Evolutionary conservation across 1,284 basidiomycete species (phyloP).

Genomic region (Apiotrichum mycotoxinovorans): DNA sequence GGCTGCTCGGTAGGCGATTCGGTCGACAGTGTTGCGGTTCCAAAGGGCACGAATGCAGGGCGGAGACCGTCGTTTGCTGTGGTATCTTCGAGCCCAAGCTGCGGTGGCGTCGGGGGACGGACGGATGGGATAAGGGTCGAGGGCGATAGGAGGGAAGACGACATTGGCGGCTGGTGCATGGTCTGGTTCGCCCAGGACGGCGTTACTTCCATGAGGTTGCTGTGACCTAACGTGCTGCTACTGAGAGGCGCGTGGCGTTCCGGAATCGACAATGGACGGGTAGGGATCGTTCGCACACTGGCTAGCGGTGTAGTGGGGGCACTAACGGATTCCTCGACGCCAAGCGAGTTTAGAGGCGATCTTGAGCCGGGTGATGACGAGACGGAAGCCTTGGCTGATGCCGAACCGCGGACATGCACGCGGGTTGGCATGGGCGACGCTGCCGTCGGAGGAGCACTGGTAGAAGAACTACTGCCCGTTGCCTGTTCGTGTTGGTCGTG

Average conservation of each 20-base stretch:
- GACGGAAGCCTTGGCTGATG: neutral
- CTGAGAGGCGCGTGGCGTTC: neutral
- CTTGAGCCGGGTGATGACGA: neutral
- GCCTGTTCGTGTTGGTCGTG: neutral
- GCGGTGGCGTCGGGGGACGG: neutral
- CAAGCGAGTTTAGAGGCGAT: neutral
- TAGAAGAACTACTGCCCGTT: neutral
- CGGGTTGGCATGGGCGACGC: neutral
- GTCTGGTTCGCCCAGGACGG: conserved; percentile 15
- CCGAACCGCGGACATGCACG: neutral
- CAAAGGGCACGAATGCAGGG: neutral
- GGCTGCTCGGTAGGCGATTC: neutral
- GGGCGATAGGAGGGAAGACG: conserved; percentile 14
- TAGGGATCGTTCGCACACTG: neutral
- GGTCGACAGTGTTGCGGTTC: neutral
- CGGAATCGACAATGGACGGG: neutral
- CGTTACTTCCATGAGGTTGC: conserved; percentile 13
- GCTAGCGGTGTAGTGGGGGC: neutral
- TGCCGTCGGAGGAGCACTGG: too few species aligned
- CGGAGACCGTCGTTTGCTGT: neutral
- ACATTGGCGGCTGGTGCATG: neutral
- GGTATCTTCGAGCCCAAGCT: neutral
- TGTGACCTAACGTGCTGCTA: neutral
- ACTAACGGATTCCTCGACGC: neutral
- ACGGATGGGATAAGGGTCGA: conserved; percentile 7